Percentiles rank a stretch among this genome's conserved stretches.
phyloP scores from a whole-genome alignment of 2,329 filamentous ascomycete genomes.

The Venturia nashicola region DNA sequence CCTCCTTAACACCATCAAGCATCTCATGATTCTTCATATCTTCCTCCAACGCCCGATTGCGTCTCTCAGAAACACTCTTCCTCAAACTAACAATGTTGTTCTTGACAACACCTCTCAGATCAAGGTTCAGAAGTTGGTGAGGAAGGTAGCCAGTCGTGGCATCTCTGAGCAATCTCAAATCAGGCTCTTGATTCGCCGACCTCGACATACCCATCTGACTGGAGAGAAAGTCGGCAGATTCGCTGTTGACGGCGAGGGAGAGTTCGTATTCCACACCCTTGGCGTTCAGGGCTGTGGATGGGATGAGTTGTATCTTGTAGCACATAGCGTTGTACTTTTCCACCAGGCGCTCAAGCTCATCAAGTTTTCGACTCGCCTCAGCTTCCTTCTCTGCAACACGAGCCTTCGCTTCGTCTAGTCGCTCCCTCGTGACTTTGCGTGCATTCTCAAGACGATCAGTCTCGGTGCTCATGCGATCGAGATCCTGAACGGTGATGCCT shows the following conservation, averaged over 20 bases:
- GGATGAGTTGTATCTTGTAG: constrained; percentile 88
- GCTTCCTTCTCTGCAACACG: constrained; percentile 73
- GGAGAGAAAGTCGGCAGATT: constrained; percentile 51
- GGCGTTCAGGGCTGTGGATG: constrained; percentile 70
- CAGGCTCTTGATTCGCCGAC: constrained; percentile 34
- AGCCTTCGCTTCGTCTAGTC: constrained; percentile 76
- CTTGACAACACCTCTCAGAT: constrained; percentile 74
- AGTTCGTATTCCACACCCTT: constrained; percentile 80
- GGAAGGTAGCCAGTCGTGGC: constrained; percentile 79
- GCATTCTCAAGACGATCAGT: constrained; percentile 85
- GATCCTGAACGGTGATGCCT: constrained; percentile 94
- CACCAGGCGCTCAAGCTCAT: constrained; percentile 82
- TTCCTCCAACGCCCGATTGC: constrained; percentile 68
- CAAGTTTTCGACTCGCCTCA: constrained; percentile 75
- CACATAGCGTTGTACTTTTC: constrained; percentile 89
- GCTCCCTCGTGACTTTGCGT: constrained; percentile 61
- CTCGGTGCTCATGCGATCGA: constrained; percentile 96
- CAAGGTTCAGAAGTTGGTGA: constrained; percentile 75
- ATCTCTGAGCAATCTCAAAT: constrained; percentile 72
- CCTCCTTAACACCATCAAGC: constrained; percentile 88
- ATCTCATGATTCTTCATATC: constrained; percentile 93
- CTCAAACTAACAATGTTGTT: constrained; percentile 64
- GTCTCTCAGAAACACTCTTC: constrained; percentile 85
- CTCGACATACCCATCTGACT: constrained; percentile 35
- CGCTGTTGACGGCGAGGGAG: constrained; percentile 64